Evolutionary conservation across 805 yeast species (phyloP), one percentile per base, ranked within the genome.

Genomic region (Wickerhamiella azyma): DNA sequence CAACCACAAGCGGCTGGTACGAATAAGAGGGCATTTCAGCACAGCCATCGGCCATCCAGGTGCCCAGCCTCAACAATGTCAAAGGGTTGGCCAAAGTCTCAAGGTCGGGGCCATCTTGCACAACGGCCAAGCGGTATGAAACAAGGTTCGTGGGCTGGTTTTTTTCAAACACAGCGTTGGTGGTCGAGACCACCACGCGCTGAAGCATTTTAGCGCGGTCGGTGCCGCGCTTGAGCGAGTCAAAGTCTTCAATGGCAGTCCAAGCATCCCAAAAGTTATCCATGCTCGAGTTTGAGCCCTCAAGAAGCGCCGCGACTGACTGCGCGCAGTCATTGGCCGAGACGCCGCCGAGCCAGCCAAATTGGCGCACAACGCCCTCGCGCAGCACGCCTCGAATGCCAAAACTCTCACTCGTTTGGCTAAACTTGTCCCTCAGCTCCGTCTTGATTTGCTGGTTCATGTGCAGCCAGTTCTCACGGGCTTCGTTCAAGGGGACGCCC

Each of bases 301-400:
- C 96, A 19, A 92, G 65, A 45, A 89, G 61, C 2, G 97, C 96
- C 3, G 86, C 75, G 8, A 92, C 65, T 0, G 95, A 75, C 58
- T 92, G 96, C 3, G 84, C 95, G 58, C 81, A 85, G 60, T 92
- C 99, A 62, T 85, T 83, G 0, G 97, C 97, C 33, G 94, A 77
- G 13, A 89, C 68, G 11, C 82, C 76, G 1, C 96, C 96, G 50
- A 82, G 77, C 58, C 74, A 89, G 0, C 98, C 99, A 63, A 75
- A 86, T 5, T 83, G 77, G 49, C 95, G 71, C 7, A 85, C 71
- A 49, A 92, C 86, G 0, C 98, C 97, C 37, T 83, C 88, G 50
- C 88, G 70, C 0, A 83, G 75, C 26, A 92, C 70, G 35, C 85
- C 92, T 48, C 82, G 92, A 26, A 92, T 66, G 5, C 92, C 95